Evolutionary conservation across 192 early-diverging fungal species (phyloP).

Genomic region (Mortierella hygrophila): DNA sequence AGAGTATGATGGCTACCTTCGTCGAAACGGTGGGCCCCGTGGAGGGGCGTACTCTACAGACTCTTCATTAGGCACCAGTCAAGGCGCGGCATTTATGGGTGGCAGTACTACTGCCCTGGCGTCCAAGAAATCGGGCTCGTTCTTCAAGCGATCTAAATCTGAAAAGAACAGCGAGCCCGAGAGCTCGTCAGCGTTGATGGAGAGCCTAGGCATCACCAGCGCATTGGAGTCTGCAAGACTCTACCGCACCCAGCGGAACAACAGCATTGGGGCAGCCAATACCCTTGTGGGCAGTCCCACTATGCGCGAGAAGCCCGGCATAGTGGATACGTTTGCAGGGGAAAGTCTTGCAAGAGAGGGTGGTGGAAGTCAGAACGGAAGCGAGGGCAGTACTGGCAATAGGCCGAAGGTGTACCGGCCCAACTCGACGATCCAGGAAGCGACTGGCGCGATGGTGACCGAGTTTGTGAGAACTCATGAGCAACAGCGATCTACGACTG

Average conservation of each 20-base stretch:
- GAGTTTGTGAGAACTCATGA: constrained; percentile 41
- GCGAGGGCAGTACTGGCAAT: background rate
- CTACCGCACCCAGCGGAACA: background rate
- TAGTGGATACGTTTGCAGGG: background rate
- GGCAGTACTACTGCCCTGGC: background rate
- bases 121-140: background rate
- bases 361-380: background rate
- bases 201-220: constrained; percentile 17
- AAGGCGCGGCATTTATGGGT: background rate
- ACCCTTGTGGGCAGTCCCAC: background rate
- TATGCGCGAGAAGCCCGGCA: background rate
- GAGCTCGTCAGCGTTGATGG: constrained; percentile 12
- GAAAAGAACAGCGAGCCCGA: background rate
- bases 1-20: constrained; percentile 4
- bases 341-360: background rate
- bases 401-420: constrained; percentile 20
- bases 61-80: background rate
- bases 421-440: constrained; percentile 40
- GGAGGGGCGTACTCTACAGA: background rate
- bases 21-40: background rate
- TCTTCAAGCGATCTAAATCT: background rate
- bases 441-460: constrained; percentile 35
- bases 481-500: background rate
- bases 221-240: constrained; percentile 10
- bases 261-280: background rate